Evolutionary conservation across 2,329 filamentous ascomycete genomes (phyloP).

Genomic region (Ceratocystis cacaofunesta): DNA sequence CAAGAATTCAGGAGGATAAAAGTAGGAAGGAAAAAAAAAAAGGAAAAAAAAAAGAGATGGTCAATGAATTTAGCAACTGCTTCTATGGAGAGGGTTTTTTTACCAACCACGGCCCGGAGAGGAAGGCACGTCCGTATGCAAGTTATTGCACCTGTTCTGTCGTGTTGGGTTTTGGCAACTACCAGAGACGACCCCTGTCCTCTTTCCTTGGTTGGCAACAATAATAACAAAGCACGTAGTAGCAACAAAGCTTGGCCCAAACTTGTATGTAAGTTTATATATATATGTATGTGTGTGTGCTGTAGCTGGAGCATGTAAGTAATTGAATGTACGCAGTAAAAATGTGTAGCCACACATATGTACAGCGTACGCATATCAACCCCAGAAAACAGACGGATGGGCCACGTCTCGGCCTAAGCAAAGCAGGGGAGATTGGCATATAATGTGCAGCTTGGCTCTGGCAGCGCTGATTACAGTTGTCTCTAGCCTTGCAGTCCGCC

Average conservation of each 20-base stretch:
- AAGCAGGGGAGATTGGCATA: not conserved
- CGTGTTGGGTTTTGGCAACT: too few relatives aligned
- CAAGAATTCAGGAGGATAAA: slow-evolving; percentile 6
- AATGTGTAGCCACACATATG: not conserved
- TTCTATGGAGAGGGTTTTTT: not conserved
- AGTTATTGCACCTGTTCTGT: not conserved
- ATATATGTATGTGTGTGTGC: not conserved
- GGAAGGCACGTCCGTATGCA: slow-evolving; percentile 3
- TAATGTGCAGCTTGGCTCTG: not conserved
- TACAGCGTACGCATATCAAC: not conserved
- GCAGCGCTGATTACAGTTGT: too few relatives aligned
- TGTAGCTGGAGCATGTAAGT: not conserved
- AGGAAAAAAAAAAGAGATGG: slow-evolving; percentile 1
- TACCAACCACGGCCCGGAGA: slow-evolving; percentile 5
- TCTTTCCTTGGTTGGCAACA: too few relatives aligned
- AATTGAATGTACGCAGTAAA: not conserved
- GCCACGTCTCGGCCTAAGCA: not conserved
- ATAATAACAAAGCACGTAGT: too few relatives aligned
- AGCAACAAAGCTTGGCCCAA: too few relatives aligned
- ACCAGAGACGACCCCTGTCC: too few relatives aligned
- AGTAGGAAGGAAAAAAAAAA: not conserved
- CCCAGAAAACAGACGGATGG: not conserved
- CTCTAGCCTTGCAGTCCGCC: too few relatives aligned
- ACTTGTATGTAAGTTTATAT: not conserved
- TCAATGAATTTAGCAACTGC: not conserved